Conservation (phyloP, 2,329 filamentous ascomycete species). For the Colletotrichum gigasporum region DNA sequence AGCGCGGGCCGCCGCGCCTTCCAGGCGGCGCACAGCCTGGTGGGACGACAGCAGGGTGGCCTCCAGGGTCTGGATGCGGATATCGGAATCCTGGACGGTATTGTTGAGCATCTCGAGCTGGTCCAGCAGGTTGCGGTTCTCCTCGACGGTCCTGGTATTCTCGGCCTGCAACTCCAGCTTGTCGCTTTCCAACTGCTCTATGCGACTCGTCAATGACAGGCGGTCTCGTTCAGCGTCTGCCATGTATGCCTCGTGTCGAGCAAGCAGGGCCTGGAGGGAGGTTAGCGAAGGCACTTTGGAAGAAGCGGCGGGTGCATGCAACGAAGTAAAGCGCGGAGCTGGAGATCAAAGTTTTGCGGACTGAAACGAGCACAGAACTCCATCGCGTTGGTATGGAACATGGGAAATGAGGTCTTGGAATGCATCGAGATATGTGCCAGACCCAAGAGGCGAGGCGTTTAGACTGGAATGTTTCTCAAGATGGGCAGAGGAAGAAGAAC, state of each 20-base stretch:
- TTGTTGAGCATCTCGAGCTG: conserved; percentile 87
- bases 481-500: neutral
- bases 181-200: conserved; percentile 78
- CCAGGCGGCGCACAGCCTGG: conserved; percentile 78
- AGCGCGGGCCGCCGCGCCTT: conserved; percentile 77
- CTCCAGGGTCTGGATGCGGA: conserved; percentile 80
- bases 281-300: conserved; percentile 66
- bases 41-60: conserved; percentile 81
- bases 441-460: neutral
- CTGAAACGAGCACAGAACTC: conserved; percentile 36
- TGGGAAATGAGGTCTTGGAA: conserved; percentile 29
- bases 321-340: conserved; percentile 28
- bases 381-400: conserved; percentile 15
- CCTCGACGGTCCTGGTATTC: conserved; percentile 82
- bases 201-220: conserved; percentile 73
- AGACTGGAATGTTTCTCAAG: conserved; percentile 25
- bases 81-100: conserved; percentile 81
- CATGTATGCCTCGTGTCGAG: conserved; percentile 94
- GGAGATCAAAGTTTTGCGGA: conserved; percentile 27
- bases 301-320: conserved; percentile 35
- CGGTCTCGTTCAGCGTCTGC: conserved; percentile 90
- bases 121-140: conserved; percentile 83
- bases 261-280: conserved; percentile 83
- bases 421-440: conserved; percentile 16
- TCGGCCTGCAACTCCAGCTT: conserved; percentile 79